Base-by-base conservation (phyloP, 2,329 filamentous ascomycete genomes). In the Chrysoporthe puriensis region DNA sequence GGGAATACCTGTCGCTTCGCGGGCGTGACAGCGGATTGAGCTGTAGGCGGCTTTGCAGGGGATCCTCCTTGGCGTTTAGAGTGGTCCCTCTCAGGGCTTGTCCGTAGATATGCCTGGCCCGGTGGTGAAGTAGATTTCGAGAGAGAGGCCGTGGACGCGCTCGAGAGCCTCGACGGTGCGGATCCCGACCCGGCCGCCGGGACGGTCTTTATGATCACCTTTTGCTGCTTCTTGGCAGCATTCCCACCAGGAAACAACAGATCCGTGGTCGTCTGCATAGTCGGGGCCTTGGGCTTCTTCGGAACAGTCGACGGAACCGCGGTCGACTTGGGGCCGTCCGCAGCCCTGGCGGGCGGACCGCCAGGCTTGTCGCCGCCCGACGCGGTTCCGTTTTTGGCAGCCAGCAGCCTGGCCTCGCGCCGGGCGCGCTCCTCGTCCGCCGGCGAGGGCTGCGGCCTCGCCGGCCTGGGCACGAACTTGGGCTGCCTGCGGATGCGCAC, bases 401-500 rank as follows among this genome's bases (percentile, higher is more conserved):
- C 67, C 46, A 61, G 50, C 7, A 69, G 64, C 40, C 63, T 62
- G 13, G 70, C 58, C 32, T 64, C 63, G 63, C 63, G 65, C 32
- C 66, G 32, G 14, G 32, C 48, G 57, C 70, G 72, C 65, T 67
- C 63, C 40, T 64, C 61, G 34, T 48, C 58, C 36, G 32, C 59
- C 65, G 57, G 58, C 1, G 42, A 62, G 21, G 43, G 63, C 14
- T 6, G 50, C 34, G 62, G 13, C 48, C 14, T 46, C 8, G 59
- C 32, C 16, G 50, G 43, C 16, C 44, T 50, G 50, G 58, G 71
- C 59, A 67, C 70, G 62, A 79, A 80, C 60, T 82, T 75, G 65
- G 79, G 69, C 64, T 81, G 77, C 11, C 73, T 73, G 14, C 81
- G 80, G 58, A 83, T 82, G 40, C 82, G 79, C 60, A 84, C 79